Evolutionary conservation across 305 asterid species (phyloP).

Genomic region (Plantago lanceolata): DNA sequence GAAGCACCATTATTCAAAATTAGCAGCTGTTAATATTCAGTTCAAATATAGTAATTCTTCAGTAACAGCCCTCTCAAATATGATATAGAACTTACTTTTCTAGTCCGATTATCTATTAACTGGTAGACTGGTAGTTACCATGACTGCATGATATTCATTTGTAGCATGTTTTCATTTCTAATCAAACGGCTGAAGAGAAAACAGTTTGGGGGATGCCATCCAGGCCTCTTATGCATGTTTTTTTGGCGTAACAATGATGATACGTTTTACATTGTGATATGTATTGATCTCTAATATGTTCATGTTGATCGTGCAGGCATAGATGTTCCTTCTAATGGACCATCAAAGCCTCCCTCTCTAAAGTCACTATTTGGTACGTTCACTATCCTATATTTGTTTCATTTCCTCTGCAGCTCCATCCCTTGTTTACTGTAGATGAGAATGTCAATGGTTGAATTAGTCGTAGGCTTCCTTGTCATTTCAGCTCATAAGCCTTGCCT

Average conservation of each 20-base stretch:
- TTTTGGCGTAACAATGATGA: background rate
- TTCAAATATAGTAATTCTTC: too few relatives aligned
- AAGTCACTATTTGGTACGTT: constrained; percentile 64
- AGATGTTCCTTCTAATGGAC: constrained; percentile 46
- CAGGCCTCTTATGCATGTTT: background rate
- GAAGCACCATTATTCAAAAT: too few relatives aligned
- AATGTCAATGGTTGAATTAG: background rate
- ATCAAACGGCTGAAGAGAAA: background rate
- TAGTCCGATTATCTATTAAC: too few relatives aligned
- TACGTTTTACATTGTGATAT: background rate
- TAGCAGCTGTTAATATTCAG: too few relatives aligned
- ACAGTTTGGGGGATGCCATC: background rate
- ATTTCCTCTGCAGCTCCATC: background rate
- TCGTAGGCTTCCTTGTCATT: background rate
- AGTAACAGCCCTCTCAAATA: background rate
- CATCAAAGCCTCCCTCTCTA: constrained; percentile 70
- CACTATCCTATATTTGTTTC: constrained; percentile 3
- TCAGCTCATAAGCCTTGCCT: background rate
- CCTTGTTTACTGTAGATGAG: background rate
- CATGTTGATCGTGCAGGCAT: constrained; percentile 40
- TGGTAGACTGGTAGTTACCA: too few relatives aligned
- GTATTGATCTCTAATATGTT: background rate
- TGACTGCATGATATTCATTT: background rate
- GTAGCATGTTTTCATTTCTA: background rate
- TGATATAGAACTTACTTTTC: background rate